Evolutionary conservation across 768 basidiomycete species (phyloP), one percentile per base, ranked within the genome.

Genomic region (Filobasidium wieringae): DNA sequence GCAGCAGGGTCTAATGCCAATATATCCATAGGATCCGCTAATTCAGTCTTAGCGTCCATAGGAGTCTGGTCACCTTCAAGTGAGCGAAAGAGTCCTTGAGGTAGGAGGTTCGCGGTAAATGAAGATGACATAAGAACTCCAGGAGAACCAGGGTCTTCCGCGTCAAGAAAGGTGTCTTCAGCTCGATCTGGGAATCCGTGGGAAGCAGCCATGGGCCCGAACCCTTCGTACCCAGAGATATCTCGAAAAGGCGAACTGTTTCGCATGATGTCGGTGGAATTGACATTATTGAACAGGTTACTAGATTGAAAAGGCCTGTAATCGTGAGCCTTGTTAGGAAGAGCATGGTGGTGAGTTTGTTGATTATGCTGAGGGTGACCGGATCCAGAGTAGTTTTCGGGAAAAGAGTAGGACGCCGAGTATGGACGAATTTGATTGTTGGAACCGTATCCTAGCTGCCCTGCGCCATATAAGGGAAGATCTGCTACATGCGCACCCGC

Each of bases 21-120:
- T n/a, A 7, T 36, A 26, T 45, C 57, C 50, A 40, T 45, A 7
- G 57, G 37, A 14, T 53, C 57, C 6, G 32, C 51, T 30, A 52
- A 32, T n/a, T 47, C 51, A n/a, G 59, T 49, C 27, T 60, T 50
- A 37, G 52, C 41, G n/a, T 66, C 64, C 22, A 64, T 39, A 29
- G 71, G 70, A 2, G 69, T 71, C 29, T 62, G 61, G 52, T 73
- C 71, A 36, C 69, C 70, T 49, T 68, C 70, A 7, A 75, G 61
- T 3, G 71, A 72, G 15, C 71, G 63, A 61, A 75, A 74, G 51
- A 75, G 52, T 8, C 69, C 71, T 56, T 72, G 70, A 36, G 74
- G 74, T 0, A 75, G 55, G 8, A 75, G 61, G 54, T 72, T 71
- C 50, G 70, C 69, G n/a, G 66, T 69, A 64, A 74, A 72, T 1